Evolutionary conservation across 306 rosid species (phyloP).

Genomic region (Quercus glauca): DNA sequence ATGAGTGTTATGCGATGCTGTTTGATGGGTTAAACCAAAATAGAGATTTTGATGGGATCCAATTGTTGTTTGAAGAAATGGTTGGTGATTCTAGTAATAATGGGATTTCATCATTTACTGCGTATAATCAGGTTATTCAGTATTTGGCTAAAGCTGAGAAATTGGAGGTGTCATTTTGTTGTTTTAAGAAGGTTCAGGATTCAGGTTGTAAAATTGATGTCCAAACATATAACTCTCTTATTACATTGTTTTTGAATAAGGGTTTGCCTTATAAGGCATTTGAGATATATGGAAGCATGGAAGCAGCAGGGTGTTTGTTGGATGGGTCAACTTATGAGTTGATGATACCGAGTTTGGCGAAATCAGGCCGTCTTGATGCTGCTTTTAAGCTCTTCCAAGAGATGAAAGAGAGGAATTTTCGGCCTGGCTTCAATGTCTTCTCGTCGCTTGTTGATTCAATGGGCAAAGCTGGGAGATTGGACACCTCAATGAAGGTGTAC

Average conservation of each 20-base stretch:
- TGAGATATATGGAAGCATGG: slow-evolving; percentile 93
- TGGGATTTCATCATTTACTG: slow-evolving; percentile 43
- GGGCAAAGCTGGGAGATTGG: slow-evolving; percentile 97
- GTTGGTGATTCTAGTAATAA: slow-evolving; percentile 57
- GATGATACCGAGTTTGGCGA: slow-evolving; percentile 90
- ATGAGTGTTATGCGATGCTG: slow-evolving; percentile 65
- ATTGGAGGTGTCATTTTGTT: slow-evolving; percentile 81
- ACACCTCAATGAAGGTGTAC: slow-evolving; percentile 76
- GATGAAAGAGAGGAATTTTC: slow-evolving; percentile 68
- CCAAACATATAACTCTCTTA: slow-evolving; percentile 73
- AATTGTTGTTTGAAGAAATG: slow-evolving; percentile 79
- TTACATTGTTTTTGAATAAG: slow-evolving; percentile 76
- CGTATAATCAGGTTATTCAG: slow-evolving; percentile 73
- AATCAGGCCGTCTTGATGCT: slow-evolving; percentile 93
- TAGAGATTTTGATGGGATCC: slow-evolving; percentile 77
- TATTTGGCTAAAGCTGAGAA: slow-evolving; percentile 86
- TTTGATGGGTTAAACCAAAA: slow-evolving; percentile 70
- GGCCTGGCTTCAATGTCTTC: slow-evolving; percentile 62
- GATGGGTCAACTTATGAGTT: slow-evolving; percentile 83
- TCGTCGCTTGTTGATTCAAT: slow-evolving; percentile 82
- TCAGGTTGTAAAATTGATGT: slow-evolving; percentile 62
- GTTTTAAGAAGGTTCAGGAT: slow-evolving; percentile 79
- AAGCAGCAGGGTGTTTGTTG: slow-evolving; percentile 51
- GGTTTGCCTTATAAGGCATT: slow-evolving; percentile 93
- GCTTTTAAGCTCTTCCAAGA: slow-evolving; percentile 84